Evolutionary conservation across 352 stramenopile species (phyloP).

Genomic region (Pythium dissotocum): DNA sequence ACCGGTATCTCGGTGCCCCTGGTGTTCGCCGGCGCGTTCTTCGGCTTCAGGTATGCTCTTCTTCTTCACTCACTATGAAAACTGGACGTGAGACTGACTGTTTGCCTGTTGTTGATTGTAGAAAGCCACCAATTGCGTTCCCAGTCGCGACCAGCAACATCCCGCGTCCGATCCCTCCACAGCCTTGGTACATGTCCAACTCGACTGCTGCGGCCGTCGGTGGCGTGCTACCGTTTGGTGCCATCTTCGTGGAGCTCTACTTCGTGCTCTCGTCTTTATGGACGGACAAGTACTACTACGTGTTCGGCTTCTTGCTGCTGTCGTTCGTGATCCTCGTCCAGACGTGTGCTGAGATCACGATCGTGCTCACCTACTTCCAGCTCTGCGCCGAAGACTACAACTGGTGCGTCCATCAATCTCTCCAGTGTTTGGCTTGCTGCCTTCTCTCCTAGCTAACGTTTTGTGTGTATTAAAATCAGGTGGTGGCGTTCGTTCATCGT

Average conservation of each 20-base stretch:
- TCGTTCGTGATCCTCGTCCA: constrained; percentile 98
- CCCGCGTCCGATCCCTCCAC: constrained; percentile 96
- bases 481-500: constrained; percentile 99
- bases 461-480: constrained; percentile 33
- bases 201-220: constrained; percentile 93
- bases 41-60: constrained; percentile 93
- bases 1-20: constrained; percentile 98
- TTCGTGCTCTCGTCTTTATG: constrained; percentile 99
- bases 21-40: constrained; percentile 98
- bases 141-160: constrained; percentile 98
- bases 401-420: constrained; percentile 82
- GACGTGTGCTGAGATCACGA: constrained; percentile 98
- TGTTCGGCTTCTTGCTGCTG: constrained; percentile 99
- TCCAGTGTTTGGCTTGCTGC: not conserved
- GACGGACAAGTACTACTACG: constrained; percentile 99
- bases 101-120: constrained; percentile 23
- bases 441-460: not conserved
- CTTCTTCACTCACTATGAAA: not conserved
- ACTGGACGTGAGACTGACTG: constrained; percentile 4
- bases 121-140: constrained; percentile 91
- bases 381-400: constrained; percentile 99
- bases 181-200: constrained; percentile 98
- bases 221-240: constrained; percentile 98
- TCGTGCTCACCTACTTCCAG: constrained; percentile 99
- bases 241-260: constrained; percentile 99